Conservation (phyloP, 352 stramenopile species). For the Globisporangium uncinulatum region DNA sequence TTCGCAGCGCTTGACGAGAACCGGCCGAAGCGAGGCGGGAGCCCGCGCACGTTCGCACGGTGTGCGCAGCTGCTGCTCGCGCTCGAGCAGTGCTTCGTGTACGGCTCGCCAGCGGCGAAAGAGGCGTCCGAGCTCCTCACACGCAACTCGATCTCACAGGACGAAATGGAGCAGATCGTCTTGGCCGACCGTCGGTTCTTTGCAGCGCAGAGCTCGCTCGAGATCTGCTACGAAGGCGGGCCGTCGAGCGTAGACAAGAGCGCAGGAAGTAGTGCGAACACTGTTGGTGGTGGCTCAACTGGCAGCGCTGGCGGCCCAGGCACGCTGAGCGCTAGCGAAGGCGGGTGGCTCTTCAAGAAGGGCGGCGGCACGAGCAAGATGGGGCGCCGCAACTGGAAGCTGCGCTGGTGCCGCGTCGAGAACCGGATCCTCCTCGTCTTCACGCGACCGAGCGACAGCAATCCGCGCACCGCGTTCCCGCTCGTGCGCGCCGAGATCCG, state of each 20-base stretch:
- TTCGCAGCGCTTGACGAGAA: conserved; percentile 78
- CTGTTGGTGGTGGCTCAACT: neutral
- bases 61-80: conserved; percentile 69
- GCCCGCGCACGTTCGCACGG: conserved; percentile 59
- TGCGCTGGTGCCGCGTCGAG: conserved; percentile 75
- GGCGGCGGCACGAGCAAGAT: conserved; percentile 68
- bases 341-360: conserved; percentile 79
- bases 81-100: conserved; percentile 78
- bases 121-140: conserved; percentile 52
- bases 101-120: conserved; percentile 54
- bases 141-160: conserved; percentile 54
- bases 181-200: conserved; percentile 69
- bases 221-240: conserved; percentile 12
- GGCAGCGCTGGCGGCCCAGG: neutral
- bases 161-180: conserved; percentile 70
- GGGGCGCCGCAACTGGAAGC: conserved; percentile 69
- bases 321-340: neutral
- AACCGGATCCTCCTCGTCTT: conserved; percentile 72
- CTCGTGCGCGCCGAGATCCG: conserved; percentile 59
- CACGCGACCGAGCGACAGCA: conserved; percentile 33
- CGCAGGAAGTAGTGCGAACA: neutral
- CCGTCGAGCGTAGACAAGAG: neutral
- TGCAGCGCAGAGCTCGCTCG: conserved; percentile 42
- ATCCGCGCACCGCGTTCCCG: conserved; percentile 57
- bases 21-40: conserved; percentile 57